These are phyloP conservation scores for Sonneratia alba DNA, from an alignment of 345 rosid species.

Conservation along the genomic window DNA sequence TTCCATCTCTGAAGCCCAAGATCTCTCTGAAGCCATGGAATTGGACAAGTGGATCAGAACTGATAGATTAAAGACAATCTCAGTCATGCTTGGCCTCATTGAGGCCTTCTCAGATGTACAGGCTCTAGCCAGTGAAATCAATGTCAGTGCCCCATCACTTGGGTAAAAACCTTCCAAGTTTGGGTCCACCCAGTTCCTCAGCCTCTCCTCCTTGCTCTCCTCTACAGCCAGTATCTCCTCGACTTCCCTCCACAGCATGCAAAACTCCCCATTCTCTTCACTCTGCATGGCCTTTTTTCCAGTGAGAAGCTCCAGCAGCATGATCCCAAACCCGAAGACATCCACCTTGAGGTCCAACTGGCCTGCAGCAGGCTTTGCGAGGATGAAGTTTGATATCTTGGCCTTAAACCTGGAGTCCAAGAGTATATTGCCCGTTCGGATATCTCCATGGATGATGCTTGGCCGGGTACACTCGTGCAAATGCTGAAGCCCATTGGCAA, in stretches of 20 bases:
- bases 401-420: conserved; percentile 46
- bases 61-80: conserved; percentile 47
- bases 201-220: conserved; percentile 29
- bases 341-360: conserved; percentile 34
- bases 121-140: conserved; percentile 38
- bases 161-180: conserved; percentile 39
- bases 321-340: conserved; percentile 50
- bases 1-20: conserved; percentile 32
- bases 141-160: conserved; percentile 35
- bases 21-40: conserved; percentile 24
- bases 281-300: conserved; percentile 43
- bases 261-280: conserved; percentile 36
- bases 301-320: conserved; percentile 45
- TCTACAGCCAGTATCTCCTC: conserved; percentile 23
- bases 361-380: conserved; percentile 30
- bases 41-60: conserved; percentile 29
- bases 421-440: conserved; percentile 42
- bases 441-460: conserved; percentile 42
- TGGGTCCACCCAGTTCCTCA: conserved; percentile 46
- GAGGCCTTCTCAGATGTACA: conserved; percentile 37
- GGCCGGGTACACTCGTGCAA: conserved; percentile 58
- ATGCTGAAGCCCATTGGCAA: conserved; percentile 53
- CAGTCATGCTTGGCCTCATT: conserved; percentile 56
- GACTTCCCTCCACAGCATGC: conserved; percentile 34
- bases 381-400: conserved; percentile 45